Conservation (phyloP, 2,329 filamentous ascomycete species). For the Clonostachys solani region DNA sequence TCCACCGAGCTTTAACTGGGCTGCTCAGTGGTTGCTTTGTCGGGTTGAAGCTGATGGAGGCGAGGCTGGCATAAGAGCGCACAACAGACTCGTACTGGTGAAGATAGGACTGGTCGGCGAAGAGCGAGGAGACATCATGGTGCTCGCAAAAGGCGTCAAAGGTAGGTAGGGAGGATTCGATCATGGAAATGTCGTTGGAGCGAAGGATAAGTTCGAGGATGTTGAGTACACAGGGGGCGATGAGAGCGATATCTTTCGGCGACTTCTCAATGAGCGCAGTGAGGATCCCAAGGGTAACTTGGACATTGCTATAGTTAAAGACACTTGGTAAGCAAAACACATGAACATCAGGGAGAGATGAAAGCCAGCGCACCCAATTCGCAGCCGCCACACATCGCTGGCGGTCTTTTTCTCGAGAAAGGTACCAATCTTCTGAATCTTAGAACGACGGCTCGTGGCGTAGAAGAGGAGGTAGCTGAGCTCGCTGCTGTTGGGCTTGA, state of each 20-base stretch:
- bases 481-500: conserved; percentile 95
- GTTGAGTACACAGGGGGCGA: conserved; percentile 78
- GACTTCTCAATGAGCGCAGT: conserved; percentile 90
- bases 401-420: conserved; percentile 94
- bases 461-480: conserved; percentile 97
- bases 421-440: conserved; percentile 91
- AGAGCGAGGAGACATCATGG: conserved; percentile 80
- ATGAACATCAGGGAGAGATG: conserved; percentile 4
- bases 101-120: conserved; percentile 81
- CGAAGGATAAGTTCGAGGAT: conserved; percentile 79
- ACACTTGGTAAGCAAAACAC: not conserved
- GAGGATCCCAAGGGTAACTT: conserved; percentile 91
- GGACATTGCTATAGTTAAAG: conserved; percentile 66
- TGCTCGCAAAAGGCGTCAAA: conserved; percentile 87
- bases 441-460: conserved; percentile 87
- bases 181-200: conserved; percentile 86
- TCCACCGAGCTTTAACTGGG: conserved; percentile 75
- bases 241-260: conserved; percentile 84
- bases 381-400: conserved; percentile 82
- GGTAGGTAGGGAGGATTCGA: conserved; percentile 82
- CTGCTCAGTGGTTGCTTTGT: conserved; percentile 60
- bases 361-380: conserved; percentile 65
- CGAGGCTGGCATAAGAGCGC: conserved; percentile 72
- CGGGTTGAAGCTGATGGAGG: conserved; percentile 55
- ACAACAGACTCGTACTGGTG: conserved; percentile 81